These are phyloP conservation scores for Penicillium waksmanii DNA, from an alignment of 495 filamentous ascomycete species.

Conservation along the genomic window DNA sequence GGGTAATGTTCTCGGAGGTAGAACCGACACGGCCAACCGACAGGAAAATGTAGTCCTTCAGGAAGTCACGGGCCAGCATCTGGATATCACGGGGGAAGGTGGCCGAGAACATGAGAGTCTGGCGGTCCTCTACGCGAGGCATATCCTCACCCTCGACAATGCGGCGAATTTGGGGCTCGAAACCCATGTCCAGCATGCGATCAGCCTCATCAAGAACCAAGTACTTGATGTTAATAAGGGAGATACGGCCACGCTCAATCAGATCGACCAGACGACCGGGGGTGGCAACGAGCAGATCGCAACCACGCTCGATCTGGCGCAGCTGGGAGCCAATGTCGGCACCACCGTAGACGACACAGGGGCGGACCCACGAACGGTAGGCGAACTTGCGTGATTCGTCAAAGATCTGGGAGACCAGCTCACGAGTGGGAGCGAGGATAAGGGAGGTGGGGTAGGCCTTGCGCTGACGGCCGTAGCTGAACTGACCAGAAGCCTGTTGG, in stretches of 20 bases:
- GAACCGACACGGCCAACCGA: slow-evolving; percentile 98
- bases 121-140: slow-evolving; percentile 80
- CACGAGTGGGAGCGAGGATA: slow-evolving; percentile 94
- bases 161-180: slow-evolving; percentile 98
- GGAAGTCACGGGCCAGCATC: slow-evolving; percentile 96
- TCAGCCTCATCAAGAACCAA: slow-evolving; percentile 99
- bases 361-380: slow-evolving; percentile 97
- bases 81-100: slow-evolving; percentile 99
- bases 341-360: slow-evolving; percentile 98
- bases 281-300: slow-evolving; percentile 95
- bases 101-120: slow-evolving; percentile 99
- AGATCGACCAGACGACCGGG: slow-evolving; percentile 96
- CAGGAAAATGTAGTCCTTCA: slow-evolving; percentile 98
- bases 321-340: slow-evolving; percentile 97
- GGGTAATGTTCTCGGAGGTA: slow-evolving; percentile 99
- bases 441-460: slow-evolving; percentile 96
- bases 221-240: slow-evolving; percentile 95
- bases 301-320: slow-evolving; percentile 95
- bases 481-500: slow-evolving; percentile 57
- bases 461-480: slow-evolving; percentile 80
- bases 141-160: slow-evolving; percentile 99
- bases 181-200: slow-evolving; percentile 99
- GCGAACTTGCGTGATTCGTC: slow-evolving; percentile 97
- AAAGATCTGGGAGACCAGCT: slow-evolving; percentile 97
- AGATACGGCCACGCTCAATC: slow-evolving; percentile 98